phyloP scores from a whole-genome alignment of 163 green algal genomes.

The Volvox carteri region DNA sequence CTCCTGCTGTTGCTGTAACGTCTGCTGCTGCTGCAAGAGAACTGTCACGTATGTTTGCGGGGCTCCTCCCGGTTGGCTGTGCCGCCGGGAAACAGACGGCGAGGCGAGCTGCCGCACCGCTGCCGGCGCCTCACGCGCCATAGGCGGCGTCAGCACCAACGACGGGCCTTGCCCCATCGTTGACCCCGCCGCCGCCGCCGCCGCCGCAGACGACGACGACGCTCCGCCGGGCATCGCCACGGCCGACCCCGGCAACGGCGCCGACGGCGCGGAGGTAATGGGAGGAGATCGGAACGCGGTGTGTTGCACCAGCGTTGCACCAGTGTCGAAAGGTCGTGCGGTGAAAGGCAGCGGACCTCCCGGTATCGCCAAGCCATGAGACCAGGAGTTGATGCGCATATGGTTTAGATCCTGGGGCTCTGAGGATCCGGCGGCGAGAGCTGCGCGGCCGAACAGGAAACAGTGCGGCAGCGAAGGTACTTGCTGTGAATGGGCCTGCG shows the following conservation, averaged over 20 bases:
- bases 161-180: neutral
- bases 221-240: neutral
- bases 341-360: neutral
- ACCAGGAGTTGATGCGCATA: conserved; percentile 10
- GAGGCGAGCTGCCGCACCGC: neutral
- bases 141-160: too few relatives aligned
- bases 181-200: neutral
- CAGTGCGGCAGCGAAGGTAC: neutral
- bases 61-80: conserved; percentile 9
- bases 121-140: neutral
- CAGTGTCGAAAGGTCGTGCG: neutral
- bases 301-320: neutral
- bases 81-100: neutral
- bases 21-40: neutral
- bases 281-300: neutral
- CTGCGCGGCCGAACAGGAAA: neutral
- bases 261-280: neutral
- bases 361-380: neutral
- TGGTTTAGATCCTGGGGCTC: too few relatives aligned
- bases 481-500: neutral
- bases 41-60: neutral
- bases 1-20: neutral
- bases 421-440: neutral
- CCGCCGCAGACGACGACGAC: neutral
- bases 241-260: neutral